Percentiles rank a stretch among this genome's conserved stretches.
Conservation (phyloP, 2,329 filamentous ascomycete genomes). For the Biscogniauxia sp. region DNA sequence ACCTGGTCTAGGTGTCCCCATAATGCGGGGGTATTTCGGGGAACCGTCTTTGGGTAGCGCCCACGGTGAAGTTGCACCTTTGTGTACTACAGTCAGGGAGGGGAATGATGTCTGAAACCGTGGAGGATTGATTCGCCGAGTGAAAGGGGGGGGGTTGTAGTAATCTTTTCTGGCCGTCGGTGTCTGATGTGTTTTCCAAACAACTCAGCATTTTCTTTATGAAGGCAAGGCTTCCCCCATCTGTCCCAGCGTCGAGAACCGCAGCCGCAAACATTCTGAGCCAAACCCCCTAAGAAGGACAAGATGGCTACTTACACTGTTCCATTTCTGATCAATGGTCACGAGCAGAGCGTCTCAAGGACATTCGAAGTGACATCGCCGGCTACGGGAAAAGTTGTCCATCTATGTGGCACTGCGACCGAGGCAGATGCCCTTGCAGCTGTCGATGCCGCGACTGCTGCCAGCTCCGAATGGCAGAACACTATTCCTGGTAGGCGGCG, state of each 20-base stretch:
- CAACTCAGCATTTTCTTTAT: background rate
- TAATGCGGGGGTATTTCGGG: too few relatives aligned
- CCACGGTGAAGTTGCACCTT: too few relatives aligned
- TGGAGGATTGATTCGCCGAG: background rate
- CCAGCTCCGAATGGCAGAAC: constrained; percentile 12
- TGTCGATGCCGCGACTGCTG: constrained; percentile 16
- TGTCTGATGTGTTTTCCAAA: background rate
- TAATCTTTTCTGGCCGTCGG: too few relatives aligned
- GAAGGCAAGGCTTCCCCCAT: background rate
- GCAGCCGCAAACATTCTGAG: background rate
- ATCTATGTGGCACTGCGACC: constrained; percentile 53
- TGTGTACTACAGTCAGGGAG: too few relatives aligned
- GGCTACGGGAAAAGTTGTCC: constrained; percentile 48
- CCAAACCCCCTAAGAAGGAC: constrained; percentile 3
- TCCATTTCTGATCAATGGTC: constrained; percentile 43
- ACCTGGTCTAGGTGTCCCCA: too few relatives aligned
- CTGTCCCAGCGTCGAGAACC: background rate
- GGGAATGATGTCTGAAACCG: background rate
- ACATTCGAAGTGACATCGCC: constrained; percentile 60
- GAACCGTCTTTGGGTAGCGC: too few relatives aligned
- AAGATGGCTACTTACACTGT: constrained; percentile 32
- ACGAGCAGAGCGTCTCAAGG: constrained; percentile 43
- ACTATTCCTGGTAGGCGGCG: constrained; percentile 57
- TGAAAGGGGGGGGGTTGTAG: background rate
- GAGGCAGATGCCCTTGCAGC: constrained; percentile 35